Percentiles rank a stretch among this genome's conserved stretches.
Conservation (phyloP, 2,329 filamentous ascomycete species). For the Pyrenophora seminiperda region DNA sequence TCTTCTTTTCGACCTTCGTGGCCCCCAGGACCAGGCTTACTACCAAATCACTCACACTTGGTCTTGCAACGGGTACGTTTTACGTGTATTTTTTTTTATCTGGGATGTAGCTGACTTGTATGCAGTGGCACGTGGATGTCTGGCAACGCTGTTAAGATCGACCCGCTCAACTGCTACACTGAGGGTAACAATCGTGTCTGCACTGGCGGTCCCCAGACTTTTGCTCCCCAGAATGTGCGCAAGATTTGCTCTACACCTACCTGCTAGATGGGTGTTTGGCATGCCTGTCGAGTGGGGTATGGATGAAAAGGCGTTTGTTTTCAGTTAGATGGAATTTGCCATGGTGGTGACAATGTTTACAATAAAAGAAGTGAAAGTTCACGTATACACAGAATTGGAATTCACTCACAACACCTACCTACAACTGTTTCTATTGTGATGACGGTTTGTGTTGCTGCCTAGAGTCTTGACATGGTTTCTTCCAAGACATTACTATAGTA, state of each 20-base stretch:
- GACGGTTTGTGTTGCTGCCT: too few species aligned
- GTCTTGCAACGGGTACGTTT: slow-evolving; percentile 36
- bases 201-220: slow-evolving; percentile 9
- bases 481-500: too few species aligned
- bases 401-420: too few species aligned
- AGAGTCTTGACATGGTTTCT: too few species aligned
- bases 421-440: too few species aligned
- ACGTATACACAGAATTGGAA: too few species aligned
- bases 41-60: slow-evolving; percentile 39
- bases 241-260: slow-evolving; percentile 24
- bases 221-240: slow-evolving; percentile 29
- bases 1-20: slow-evolving; percentile 31
- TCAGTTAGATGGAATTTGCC: too few species aligned
- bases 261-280: slow-evolving; percentile 10
- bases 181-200: slow-evolving; percentile 14
- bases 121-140: slow-evolving; percentile 29
- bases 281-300: not conserved
- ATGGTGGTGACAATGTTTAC: too few species aligned
- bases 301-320: too few species aligned
- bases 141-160: slow-evolving; percentile 20
- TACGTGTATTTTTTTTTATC: not conserved
- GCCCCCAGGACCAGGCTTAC: slow-evolving; percentile 21
- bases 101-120: not conserved
- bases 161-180: slow-evolving; percentile 17
- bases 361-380: too few species aligned